Base-by-base conservation (phyloP, 352 stramenopile genomes). In the Phytophthora hibernalis region DNA sequence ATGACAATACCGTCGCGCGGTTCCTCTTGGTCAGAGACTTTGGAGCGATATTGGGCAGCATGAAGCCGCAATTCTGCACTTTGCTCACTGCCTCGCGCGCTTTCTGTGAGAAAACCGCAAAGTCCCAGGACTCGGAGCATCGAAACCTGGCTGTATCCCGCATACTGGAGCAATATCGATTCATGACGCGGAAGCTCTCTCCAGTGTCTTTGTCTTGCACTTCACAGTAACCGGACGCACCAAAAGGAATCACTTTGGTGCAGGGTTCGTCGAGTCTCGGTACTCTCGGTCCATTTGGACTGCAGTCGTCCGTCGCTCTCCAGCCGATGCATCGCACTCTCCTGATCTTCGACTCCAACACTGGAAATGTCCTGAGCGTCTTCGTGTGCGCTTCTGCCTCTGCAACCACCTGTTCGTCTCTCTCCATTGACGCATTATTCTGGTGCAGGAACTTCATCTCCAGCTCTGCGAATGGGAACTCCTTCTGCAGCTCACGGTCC, bases 111-210 rank as follows among this genome's bases (percentile, higher is more conserved):
- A 83, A 81, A 22, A 64, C 58, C 30, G 76, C 51, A 56, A 86
- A 82, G 54, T 88, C 76, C 61, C 74, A 67, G 5, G 77, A 66
- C 31, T 82, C 70, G 48, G 76, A 70, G 64, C 79, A 87, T n/a
- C 64, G 75, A 69, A 87, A 85, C 38, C 50, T 67, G 11, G 65
- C 66, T 3, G 67, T 59, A 10, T 65, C 61, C 5, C 40, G 62
- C 1, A 87, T 10, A 42, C 70, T 77, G 3, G 48, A 57, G 64
- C 80, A 89, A 22, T 70, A 49, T 5, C 45, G 45, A n/a, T 72
- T 52, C 69, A 87, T 80, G 15, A 83, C 62, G 16, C 65, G 72
- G 47, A 83, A 62, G 3, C 38, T 68, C 22, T 73, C 60, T 5
- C 79, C 79, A 0, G 67, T 71, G n/a, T 70, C 58, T n/a, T 73